Evolutionary conservation across 2,329 filamentous ascomycete species (phyloP).

Genomic region (Tolypocladium cylindrosporum): DNA sequence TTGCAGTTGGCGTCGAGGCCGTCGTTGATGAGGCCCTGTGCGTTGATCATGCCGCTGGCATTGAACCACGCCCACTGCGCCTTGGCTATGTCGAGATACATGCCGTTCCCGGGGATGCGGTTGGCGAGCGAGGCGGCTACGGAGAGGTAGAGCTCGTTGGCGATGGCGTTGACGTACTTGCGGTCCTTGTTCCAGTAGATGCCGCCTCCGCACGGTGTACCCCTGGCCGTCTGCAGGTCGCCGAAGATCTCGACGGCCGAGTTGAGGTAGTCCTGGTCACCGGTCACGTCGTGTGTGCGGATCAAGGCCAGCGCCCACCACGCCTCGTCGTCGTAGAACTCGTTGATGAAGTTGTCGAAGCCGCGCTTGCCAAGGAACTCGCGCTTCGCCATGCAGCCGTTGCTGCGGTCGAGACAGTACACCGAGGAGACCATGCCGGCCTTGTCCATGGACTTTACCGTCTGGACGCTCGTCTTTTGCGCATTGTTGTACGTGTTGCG

Average conservation of each 20-base stretch:
- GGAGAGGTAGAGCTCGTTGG: conserved; percentile 48
- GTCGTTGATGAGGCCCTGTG: conserved; percentile 40
- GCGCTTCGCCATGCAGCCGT: conserved; percentile 21
- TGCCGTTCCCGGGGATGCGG: conserved; percentile 27
- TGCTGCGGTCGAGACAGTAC: conserved; percentile 21
- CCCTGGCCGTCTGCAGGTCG: conserved; percentile 41
- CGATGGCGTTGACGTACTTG: conserved; percentile 42
- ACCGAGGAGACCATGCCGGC: conserved; percentile 26
- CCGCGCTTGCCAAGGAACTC: conserved; percentile 22
- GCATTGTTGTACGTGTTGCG: conserved; percentile 35
- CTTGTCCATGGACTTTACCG: conserved; percentile 25
- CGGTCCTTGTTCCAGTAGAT: conserved; percentile 47
- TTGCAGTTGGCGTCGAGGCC: conserved; percentile 36
- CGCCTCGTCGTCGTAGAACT: conserved; percentile 50
- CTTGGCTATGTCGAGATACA: conserved; percentile 38
- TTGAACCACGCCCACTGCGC: conserved; percentile 44
- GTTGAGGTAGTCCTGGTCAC: conserved; percentile 40
- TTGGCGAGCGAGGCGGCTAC: conserved; percentile 43
- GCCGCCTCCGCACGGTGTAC: conserved; percentile 40
- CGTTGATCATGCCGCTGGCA: conserved; percentile 40
- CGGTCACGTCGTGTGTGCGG: conserved; percentile 43
- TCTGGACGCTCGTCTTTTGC: conserved; percentile 26
- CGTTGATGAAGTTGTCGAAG: conserved; percentile 35
- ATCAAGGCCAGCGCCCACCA: conserved; percentile 56
- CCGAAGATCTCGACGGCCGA: conserved; percentile 43